Evolutionary conservation across 139 green algal genomes (phyloP).

Genomic region (Ettlia oleoabundans): DNA sequence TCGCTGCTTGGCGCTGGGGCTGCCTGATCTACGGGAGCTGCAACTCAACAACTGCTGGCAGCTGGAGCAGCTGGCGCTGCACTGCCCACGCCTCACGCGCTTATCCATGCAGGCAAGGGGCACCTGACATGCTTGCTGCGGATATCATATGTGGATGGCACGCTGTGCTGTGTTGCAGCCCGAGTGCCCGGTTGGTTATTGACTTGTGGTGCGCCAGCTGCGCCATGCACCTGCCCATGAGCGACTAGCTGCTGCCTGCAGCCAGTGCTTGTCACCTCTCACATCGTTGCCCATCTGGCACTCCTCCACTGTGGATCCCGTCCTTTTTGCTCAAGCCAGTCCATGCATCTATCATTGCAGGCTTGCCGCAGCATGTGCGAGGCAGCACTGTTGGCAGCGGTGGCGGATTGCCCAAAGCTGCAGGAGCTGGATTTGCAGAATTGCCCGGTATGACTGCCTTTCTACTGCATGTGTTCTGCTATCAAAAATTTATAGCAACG

Average conservation of each 20-base stretch:
- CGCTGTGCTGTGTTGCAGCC: background rate
- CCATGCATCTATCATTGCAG: background rate
- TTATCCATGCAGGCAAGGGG: slow-evolving; percentile 1
- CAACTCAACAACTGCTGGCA: slow-evolving; percentile 59
- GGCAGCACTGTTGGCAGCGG: background rate
- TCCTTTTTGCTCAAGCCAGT: background rate
- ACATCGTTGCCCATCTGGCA: background rate
- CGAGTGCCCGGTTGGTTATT: background rate
- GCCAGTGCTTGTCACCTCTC: no score
- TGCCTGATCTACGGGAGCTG: slow-evolving; percentile 53
- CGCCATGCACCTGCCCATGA: slow-evolving; percentile 3
- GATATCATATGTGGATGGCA: no score
- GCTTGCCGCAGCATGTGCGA: background rate
- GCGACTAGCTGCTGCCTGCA: background rate
- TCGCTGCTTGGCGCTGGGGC: slow-evolving; percentile 46
- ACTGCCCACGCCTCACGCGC: slow-evolving; percentile 53
- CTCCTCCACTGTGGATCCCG: background rate
- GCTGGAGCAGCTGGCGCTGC: slow-evolving; percentile 59
- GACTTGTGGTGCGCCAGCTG: no score
- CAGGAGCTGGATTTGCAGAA: slow-evolving; percentile 34
- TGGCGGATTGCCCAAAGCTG: background rate
- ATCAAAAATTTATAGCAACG: no score
- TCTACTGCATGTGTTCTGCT: no score
- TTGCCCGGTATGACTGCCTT: slow-evolving; percentile 11
- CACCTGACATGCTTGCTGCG: no score